A percentile compares a stretch with the other conserved stretches of the same genome.
Evolutionary conservation across 1,284 basidiomycete genomes (phyloP).

Genomic region (Fistulinella cinereoalba): DNA sequence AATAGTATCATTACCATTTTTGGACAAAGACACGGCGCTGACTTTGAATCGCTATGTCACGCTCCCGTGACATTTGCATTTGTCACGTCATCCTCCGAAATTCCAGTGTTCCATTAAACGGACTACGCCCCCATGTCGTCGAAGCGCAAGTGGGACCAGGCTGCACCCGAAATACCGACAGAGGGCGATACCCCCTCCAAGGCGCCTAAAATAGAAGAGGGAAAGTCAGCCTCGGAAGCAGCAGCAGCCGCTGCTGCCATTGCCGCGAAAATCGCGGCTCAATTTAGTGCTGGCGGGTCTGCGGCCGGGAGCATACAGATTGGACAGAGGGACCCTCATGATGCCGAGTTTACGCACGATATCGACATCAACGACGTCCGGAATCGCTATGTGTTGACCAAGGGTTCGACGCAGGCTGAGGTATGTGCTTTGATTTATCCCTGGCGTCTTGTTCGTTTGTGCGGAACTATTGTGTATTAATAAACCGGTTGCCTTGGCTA

Average conservation of each 20-base stretch:
- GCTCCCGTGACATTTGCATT: too few relatives aligned
- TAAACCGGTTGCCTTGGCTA: constrained; percentile 36
- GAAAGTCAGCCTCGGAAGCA: constrained; percentile 66
- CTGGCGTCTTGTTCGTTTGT: not conserved
- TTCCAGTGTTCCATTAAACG: too few relatives aligned
- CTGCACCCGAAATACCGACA: constrained; percentile 40
- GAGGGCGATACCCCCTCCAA: constrained; percentile 44
- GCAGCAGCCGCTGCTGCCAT: constrained; percentile 83
- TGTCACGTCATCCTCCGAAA: too few relatives aligned
- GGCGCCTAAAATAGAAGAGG: constrained; percentile 52
- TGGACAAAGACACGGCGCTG: constrained; percentile 15
- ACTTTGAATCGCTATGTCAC: constrained; percentile 13
- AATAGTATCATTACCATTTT: not conserved
- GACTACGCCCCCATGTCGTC: constrained; percentile 44
- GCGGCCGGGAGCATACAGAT: constrained; percentile 42
- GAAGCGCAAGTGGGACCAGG: constrained; percentile 74
- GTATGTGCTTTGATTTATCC: constrained; percentile 45
- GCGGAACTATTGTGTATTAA: constrained; percentile 3
- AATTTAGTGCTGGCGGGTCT: constrained; percentile 55
- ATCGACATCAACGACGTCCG: constrained; percentile 97
- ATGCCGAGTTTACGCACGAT: constrained; percentile 85
- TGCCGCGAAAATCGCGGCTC: constrained; percentile 88
- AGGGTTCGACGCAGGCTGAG: constrained; percentile 88
- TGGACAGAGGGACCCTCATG: constrained; percentile 64
- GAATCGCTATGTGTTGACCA: constrained; percentile 95